These are phyloP conservation scores for Erysimum cheiri DNA, from an alignment of 441 rosid species.

Conservation along the genomic window DNA sequence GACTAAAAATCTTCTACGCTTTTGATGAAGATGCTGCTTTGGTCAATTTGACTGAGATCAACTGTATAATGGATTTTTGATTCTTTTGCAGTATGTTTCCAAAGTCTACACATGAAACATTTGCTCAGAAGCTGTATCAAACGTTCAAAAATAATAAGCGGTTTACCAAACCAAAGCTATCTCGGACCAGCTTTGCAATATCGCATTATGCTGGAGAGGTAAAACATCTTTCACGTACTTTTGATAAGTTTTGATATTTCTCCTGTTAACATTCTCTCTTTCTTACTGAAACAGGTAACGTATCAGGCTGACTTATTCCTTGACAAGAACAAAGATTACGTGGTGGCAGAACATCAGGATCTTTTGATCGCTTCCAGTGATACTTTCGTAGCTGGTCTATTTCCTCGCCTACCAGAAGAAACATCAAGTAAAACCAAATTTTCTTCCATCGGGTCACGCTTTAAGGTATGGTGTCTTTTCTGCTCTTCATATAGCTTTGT, in stretches of 20 bases:
- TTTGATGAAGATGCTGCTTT: constrained; percentile 32
- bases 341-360: constrained; percentile 99
- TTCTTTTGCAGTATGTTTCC: constrained; percentile 92
- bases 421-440: constrained; percentile 96
- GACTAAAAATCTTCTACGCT: constrained; percentile 18
- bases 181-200: constrained; percentile 96
- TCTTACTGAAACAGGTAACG: constrained; percentile 60
- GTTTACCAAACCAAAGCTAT: constrained; percentile 97
- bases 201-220: constrained; percentile 99
- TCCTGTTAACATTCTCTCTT: constrained; percentile 35
- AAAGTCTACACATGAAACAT: constrained; percentile 99
- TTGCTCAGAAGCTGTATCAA: constrained; percentile 98
- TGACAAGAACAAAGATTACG: constrained; percentile 99
- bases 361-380: constrained; percentile 86
- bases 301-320: constrained; percentile 97
- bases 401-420: constrained; percentile 95
- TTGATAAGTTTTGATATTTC: constrained; percentile 26
- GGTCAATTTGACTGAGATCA: constrained; percentile 36
- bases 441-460: constrained; percentile 98
- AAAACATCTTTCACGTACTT: constrained; percentile 37
- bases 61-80: constrained; percentile 31
- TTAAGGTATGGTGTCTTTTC: constrained; percentile 66
- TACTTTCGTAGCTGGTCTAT: constrained; percentile 81
- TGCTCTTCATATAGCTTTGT: constrained; percentile 24
- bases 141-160: constrained; percentile 95